A percentile compares a stretch with the other conserved stretches of the same genome.
phyloP scores from a whole-genome alignment of 1,139 yeast species.

The Lodderomyces theae region DNA sequence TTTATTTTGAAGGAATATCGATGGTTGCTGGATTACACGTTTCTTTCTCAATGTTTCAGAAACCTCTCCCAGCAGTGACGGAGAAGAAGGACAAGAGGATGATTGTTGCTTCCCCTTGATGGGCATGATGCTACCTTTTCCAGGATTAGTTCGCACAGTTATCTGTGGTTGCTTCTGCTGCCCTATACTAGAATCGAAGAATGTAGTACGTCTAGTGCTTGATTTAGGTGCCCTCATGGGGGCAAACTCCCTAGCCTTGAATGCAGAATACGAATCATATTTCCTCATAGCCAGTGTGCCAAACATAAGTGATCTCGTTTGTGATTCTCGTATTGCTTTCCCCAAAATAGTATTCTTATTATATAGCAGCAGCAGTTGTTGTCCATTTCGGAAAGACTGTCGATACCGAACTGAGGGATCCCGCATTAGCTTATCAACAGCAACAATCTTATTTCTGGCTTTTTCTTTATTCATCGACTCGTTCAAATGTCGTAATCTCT shows the following conservation, averaged over 20 bases:
- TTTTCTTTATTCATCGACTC: conserved; percentile 41
- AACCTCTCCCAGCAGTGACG: conserved; percentile 2
- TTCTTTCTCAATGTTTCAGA: conserved; percentile 12
- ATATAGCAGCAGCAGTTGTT: conserved; percentile 5
- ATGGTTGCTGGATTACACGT: conserved; percentile 18
- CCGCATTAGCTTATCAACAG: conserved; percentile 35
- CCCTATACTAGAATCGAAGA: conserved; percentile 7
- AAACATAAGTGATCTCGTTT: conserved; percentile 35
- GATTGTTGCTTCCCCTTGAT: conserved; percentile 5
- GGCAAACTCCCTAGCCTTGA: conserved; percentile 12
- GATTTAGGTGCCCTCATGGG: conserved; percentile 11
- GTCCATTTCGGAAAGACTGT: not conserved
- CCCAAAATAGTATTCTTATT: conserved; percentile 32
- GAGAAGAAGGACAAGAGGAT: conserved; percentile 5
- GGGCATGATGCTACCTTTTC: conserved; percentile 7
- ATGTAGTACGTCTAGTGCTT: conserved; percentile 11
- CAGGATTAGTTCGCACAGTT: conserved; percentile 1
- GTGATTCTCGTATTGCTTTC: conserved; percentile 35
- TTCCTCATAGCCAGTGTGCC: conserved; percentile 16
- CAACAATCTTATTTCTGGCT: conserved; percentile 44
- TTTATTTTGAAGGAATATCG: conserved; percentile 23
- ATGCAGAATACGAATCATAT: conserved; percentile 29
- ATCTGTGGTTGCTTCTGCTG: conserved; percentile 5
- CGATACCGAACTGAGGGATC: conserved; percentile 31
- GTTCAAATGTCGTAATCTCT: conserved; percentile 45